Evolutionary conservation across 805 yeast species (phyloP).

Genomic region (Candida awuae): DNA sequence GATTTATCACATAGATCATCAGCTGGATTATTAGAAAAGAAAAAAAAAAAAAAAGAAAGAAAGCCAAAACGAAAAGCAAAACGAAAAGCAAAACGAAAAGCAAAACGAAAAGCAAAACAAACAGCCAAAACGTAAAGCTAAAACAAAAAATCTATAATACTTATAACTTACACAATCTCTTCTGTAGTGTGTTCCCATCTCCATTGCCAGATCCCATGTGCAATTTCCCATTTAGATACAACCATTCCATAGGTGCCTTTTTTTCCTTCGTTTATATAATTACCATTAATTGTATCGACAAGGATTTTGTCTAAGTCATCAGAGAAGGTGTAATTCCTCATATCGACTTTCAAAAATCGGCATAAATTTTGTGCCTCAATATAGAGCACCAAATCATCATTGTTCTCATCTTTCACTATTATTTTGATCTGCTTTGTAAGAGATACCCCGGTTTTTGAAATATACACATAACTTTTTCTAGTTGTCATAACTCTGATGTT

Average conservation of each 20-base stretch:
- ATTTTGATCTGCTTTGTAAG: constrained; percentile 4
- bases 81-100: too few relatives aligned
- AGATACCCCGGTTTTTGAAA: not conserved
- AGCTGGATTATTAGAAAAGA: too few relatives aligned
- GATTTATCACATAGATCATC: too few relatives aligned
- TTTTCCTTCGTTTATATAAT: not conserved
- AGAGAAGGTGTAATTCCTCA: not conserved
- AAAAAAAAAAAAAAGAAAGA: too few relatives aligned
- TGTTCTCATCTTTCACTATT: constrained; percentile 4
- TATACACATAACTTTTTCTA: constrained; percentile 2
- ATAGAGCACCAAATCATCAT: not conserved
- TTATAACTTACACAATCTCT: not conserved
- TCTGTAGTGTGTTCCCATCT: constrained; percentile 6
- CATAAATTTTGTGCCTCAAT: not conserved
- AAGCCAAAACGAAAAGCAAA: too few relatives aligned
- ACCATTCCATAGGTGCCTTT: constrained; percentile 3
- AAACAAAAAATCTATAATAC: too few relatives aligned
- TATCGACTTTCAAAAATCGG: not conserved
- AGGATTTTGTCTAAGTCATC: not conserved
- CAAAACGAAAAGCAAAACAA: too few relatives aligned
- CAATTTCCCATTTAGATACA: constrained; percentile 1
- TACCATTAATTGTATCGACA: not conserved
- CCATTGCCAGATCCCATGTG: constrained; percentile 7
- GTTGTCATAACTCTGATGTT: not conserved
- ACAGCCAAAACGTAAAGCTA: too few relatives aligned